Evolutionary conservation across 2,329 filamentous ascomycete species (phyloP), one percentile per base, ranked within the genome.

Genomic region (Rhynchosporium secalis): DNA sequence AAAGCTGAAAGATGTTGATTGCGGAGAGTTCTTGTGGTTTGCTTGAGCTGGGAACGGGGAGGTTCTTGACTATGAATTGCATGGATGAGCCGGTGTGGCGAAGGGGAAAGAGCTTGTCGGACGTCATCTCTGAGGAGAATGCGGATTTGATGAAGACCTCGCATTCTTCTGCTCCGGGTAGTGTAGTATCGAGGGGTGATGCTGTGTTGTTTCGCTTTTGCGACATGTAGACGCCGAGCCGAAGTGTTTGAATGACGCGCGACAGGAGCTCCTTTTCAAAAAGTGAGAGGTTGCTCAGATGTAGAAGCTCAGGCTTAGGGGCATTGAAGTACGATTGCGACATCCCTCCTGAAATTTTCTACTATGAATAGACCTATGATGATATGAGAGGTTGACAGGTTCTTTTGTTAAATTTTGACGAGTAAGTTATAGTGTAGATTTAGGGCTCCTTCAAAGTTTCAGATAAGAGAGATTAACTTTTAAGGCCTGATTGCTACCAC

Each of bases 31-130:
- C n/a, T 1, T 31, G 3, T 2, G 26, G 5, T 3, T 43, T 9
- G 2, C 13, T 4, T 15, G 38, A 36, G 9, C 33, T 10, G 9
- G 33, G 28, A 8, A 60, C 33, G 3, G 54, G 52, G 29, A 60
- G 40, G 29, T 40, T 9, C 7, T 33, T 2, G 12, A 52, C 13
- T 31, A 65, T 63, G 28, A 56, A 57, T 13, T 28, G 33, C 58
- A 65, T 57, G 0, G 61, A 61, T 13, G 63, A 33, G 1, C 61
- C 63, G 3, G 61, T 61, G 9, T 38, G 61, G 3, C 61, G 63
- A 29, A 65, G 61, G 5, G 63, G 56, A 10, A 61, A 65, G 5
- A 63, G 36, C 31, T 61, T 63, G 58, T 65, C 63, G 1, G 56
- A 47, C 2, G 36, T 20, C 29, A 48, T 29, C 28, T 58, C 31